phyloP scores from a whole-genome alignment of 2,329 filamentous ascomycete genomes.

The Aspergillus arachidicola region DNA sequence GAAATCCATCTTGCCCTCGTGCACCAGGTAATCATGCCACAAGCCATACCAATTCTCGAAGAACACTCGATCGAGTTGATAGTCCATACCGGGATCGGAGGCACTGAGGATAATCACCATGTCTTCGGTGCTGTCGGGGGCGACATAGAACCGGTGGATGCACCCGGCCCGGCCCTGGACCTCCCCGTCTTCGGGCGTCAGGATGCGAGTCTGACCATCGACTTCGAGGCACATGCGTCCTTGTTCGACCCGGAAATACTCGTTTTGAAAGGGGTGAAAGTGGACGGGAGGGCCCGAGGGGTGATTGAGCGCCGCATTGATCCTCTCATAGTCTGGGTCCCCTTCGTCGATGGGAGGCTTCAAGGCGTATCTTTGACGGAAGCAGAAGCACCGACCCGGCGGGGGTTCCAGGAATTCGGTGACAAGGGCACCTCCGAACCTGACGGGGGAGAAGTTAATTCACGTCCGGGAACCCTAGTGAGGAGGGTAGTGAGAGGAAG shows the following conservation, averaged over 20 bases:
- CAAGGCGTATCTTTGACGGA: background rate
- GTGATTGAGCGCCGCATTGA: background rate
- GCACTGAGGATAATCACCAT: background rate
- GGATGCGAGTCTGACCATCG: background rate
- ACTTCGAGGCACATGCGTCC: background rate
- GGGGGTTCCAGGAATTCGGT: background rate
- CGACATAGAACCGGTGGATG: background rate
- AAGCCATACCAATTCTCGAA: constrained; percentile 4
- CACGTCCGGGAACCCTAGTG: background rate
- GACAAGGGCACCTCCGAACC: background rate
- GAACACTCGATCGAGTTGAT: background rate
- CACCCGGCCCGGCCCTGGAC: background rate
- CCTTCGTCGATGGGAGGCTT: background rate
- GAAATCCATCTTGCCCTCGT: background rate
- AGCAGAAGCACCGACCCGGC: background rate
- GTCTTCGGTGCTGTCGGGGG: background rate
- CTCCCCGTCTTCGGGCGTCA: background rate
- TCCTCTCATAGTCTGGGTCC: background rate
- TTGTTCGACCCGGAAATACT: background rate
- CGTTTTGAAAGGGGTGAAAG: background rate
- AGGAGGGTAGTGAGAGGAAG: background rate
- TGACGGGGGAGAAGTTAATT: background rate
- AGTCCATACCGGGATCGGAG: background rate
- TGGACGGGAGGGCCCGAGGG: background rate
- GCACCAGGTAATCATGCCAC: constrained; percentile 1